Percentiles rank a stretch among this genome's conserved stretches.
These are phyloP conservation scores for Vanilla planifolia DNA, from an alignment of 106 monocot species.

Conservation along the genomic window DNA sequence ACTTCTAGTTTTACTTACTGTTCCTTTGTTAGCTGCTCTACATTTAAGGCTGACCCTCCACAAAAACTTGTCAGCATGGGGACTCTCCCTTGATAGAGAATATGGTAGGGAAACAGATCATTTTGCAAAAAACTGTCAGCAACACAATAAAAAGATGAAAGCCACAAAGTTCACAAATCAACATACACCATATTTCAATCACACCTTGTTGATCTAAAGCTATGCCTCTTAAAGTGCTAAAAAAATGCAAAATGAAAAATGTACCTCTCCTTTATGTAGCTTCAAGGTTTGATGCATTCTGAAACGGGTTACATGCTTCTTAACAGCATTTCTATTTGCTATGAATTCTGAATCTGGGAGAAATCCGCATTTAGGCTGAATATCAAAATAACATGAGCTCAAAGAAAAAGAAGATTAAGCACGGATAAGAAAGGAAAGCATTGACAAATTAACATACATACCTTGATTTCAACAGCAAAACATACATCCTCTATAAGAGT, in stretches of 20 bases:
- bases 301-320: conserved; percentile 56
- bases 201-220: too few species aligned
- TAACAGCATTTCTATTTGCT: conserved; percentile 28
- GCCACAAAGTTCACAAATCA: too few species aligned
- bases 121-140: too few species aligned
- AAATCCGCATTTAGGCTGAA: conserved; percentile 87
- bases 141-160: too few species aligned
- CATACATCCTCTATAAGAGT: conserved; percentile 16
- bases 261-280: conserved; percentile 56
- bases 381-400: conserved; percentile 1
- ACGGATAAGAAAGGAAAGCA: background rate
- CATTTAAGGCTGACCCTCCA: too few species aligned
- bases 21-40: too few species aligned
- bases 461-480: conserved; percentile 80
- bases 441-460: conserved; percentile 4
- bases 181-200: too few species aligned
- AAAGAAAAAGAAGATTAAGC: conserved; percentile 4
- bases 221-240: too few species aligned
- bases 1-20: too few species aligned
- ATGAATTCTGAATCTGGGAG: conserved; percentile 69
- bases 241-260: background rate
- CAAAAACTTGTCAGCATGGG: too few species aligned
- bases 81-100: too few species aligned
- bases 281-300: conserved; percentile 77
- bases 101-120: too few species aligned